A percentile compares a stretch with the other conserved stretches of the same genome.
phyloP scores from a whole-genome alignment of 768 basidiomycete species.

The Agrocybe pediades region DNA sequence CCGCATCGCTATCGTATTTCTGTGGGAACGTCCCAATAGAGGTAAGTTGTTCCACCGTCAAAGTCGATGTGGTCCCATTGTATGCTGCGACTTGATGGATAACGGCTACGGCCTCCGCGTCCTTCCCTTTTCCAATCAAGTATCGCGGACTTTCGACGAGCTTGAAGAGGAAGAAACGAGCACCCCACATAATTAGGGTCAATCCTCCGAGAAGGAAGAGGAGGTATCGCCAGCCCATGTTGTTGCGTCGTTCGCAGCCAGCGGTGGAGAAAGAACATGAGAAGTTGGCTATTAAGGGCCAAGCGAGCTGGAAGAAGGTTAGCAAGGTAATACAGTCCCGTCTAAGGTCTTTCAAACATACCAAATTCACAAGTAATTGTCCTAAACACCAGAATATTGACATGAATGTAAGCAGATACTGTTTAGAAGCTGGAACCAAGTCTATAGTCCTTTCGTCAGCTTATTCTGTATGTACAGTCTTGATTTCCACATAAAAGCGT shows the following conservation, averaged over 20 bases:
- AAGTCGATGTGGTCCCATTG: conserved; percentile 50
- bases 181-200: conserved; percentile 60
- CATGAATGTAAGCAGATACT: conserved; percentile 71
- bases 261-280: conserved; percentile 45
- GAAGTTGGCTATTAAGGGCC: conserved; percentile 71
- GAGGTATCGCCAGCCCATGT: conserved; percentile 78
- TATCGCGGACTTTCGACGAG: conserved; percentile 74
- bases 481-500: conserved; percentile 16
- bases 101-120: conserved; percentile 63
- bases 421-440: conserved; percentile 68
- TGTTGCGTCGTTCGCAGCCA: conserved; percentile 48
- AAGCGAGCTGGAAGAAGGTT: conserved; percentile 38
- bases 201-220: conserved; percentile 72
- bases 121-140: conserved; percentile 67
- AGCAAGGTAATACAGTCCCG: background rate
- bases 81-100: conserved; percentile 61
- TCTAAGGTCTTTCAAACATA: conserved; percentile 13
- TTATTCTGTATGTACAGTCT: background rate
- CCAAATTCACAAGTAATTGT: conserved; percentile 57
- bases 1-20: conserved; percentile 1
- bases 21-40: conserved; percentile 14
- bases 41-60: conserved; percentile 57
- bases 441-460: conserved; percentile 35
- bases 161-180: conserved; percentile 69
- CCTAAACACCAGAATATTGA: conserved; percentile 85